These are phyloP conservation scores for Aspergillus ruber DNA, from an alignment of 2,329 filamentous ascomycete species.

Conservation along the genomic window DNA sequence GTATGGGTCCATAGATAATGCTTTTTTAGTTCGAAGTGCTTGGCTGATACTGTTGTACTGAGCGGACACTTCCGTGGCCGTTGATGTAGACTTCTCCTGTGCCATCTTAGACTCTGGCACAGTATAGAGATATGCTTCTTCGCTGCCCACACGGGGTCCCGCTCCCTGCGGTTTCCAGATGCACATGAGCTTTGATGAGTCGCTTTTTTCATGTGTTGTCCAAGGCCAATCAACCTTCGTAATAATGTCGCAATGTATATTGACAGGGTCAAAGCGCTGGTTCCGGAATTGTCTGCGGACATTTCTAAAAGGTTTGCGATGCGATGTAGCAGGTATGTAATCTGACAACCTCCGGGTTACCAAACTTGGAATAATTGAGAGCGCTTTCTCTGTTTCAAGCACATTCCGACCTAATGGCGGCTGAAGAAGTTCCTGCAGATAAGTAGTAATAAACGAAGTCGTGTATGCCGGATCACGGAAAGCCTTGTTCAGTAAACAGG, in stretches of 20 bases:
- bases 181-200: conserved; percentile 10
- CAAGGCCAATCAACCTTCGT: too few relatives aligned
- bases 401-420: background rate
- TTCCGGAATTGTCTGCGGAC: conserved; percentile 26
- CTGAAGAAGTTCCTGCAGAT: conserved; percentile 21
- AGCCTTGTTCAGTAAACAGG: conserved; percentile 15
- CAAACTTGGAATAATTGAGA: conserved; percentile 13
- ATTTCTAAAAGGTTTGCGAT: conserved; percentile 14
- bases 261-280: conserved; percentile 30
- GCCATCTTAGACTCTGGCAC: background rate
- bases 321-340: background rate
- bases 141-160: too few relatives aligned
- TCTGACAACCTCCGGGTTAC: conserved; percentile 7
- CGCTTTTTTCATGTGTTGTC: too few relatives aligned
- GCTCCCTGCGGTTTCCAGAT: conserved; percentile 9
- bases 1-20: too few relatives aligned
- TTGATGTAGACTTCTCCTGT: background rate
- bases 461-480: conserved; percentile 44
- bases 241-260: conserved; percentile 20
- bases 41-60: conserved; percentile 18
- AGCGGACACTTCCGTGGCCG: conserved; percentile 6
- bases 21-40: conserved; percentile 5
- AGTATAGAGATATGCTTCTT: conserved; percentile 5
- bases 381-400: too few relatives aligned
- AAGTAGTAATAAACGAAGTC: conserved; percentile 23